phyloP scores from a whole-genome alignment of 2,329 filamentous ascomycete species.

The Trichophaea hybrida region DNA sequence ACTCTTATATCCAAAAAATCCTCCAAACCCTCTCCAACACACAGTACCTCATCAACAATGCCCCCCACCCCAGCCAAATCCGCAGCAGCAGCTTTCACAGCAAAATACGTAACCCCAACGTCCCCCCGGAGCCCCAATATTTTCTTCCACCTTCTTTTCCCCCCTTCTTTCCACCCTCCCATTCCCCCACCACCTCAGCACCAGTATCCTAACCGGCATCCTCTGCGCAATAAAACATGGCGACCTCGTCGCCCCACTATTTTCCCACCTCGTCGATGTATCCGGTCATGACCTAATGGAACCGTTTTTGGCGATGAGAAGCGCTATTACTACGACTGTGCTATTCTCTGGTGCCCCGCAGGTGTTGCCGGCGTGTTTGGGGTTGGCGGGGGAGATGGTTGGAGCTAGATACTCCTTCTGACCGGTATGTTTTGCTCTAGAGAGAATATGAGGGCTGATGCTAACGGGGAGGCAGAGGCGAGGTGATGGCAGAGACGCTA shows the following conservation, averaged over 20 bases:
- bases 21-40: too few species aligned
- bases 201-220: not conserved
- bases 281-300: not conserved
- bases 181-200: not conserved
- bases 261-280: not conserved
- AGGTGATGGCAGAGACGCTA: not conserved
- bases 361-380: not conserved
- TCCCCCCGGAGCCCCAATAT: not conserved
- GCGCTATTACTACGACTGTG: not conserved
- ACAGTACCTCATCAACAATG: not conserved
- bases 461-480: not conserved
- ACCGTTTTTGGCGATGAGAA: not conserved
- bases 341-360: not conserved
- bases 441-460: not conserved
- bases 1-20: too few species aligned
- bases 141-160: not conserved
- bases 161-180: not conserved
- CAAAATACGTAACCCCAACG: slow-evolving; percentile 4
- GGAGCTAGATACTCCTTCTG: not conserved
- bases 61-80: not conserved
- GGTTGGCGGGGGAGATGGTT: not conserved
- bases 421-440: not conserved
- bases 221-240: not conserved
- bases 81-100: not conserved
- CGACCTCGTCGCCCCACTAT: not conserved